Conservation (phyloP, 169 alveolate genomes). For the Eimeria zaria region DNA sequence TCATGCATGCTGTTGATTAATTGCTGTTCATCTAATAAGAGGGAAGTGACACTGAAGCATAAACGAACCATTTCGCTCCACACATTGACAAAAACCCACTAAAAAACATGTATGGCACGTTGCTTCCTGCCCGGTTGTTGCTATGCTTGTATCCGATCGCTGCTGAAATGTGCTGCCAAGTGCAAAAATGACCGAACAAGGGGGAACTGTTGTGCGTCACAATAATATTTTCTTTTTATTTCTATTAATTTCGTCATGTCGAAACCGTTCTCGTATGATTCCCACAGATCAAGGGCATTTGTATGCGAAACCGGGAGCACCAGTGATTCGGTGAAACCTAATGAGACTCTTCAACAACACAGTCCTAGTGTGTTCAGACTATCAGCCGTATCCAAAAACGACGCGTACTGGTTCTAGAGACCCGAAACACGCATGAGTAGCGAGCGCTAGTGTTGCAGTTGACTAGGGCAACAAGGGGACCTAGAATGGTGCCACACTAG, state of each 20-base stretch:
- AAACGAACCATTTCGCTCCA: neutral
- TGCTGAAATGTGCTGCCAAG: neutral
- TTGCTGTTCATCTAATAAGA: neutral
- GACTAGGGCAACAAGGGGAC: neutral
- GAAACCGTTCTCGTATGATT: neutral
- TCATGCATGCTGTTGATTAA: neutral
- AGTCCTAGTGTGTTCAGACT: neutral
- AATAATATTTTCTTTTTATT: neutral
- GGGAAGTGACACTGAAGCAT: neutral
- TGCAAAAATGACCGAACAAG: neutral
- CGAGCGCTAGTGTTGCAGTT: neutral
- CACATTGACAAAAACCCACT: too few relatives aligned
- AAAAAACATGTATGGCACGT: too few relatives aligned
- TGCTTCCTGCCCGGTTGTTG: too few relatives aligned
- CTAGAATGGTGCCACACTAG: neutral
- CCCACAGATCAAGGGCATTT: neutral
- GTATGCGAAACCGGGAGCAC: neutral
- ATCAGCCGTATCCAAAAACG: neutral
- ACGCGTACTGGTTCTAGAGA: neutral
- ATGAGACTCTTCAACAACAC: neutral
- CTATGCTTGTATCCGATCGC: too few relatives aligned
- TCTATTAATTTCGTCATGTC: neutral
- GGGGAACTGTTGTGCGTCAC: neutral
- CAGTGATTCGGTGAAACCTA: neutral
- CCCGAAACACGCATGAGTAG: neutral